Percentiles rank a stretch among this genome's conserved stretches.
phyloP scores from a whole-genome alignment of 768 basidiomycete species.

The Calocybe indica region DNA sequence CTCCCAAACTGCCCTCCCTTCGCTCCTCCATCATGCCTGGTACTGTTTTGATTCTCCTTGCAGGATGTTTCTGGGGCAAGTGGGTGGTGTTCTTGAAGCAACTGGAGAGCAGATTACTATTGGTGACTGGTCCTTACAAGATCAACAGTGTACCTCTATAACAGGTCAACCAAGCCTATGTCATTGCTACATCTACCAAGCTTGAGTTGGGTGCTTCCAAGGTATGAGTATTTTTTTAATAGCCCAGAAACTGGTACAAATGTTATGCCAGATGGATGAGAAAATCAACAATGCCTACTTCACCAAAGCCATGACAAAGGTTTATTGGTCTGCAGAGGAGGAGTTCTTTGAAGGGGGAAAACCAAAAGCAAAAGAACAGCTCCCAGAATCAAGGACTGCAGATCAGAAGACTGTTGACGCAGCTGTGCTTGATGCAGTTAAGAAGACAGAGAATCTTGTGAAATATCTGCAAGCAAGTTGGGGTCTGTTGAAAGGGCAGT shows the following conservation, averaged over 20 bases:
- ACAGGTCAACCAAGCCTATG: constrained; percentile 98
- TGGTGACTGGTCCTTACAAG: constrained; percentile 97
- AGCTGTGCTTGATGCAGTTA: constrained; percentile 74
- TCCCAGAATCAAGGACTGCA: constrained; percentile 80
- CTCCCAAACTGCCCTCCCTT: constrained; percentile 68
- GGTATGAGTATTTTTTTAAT: constrained; percentile 37
- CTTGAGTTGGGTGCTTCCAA: constrained; percentile 71
- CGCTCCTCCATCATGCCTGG: constrained; percentile 90
- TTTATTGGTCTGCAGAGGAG: constrained; percentile 77
- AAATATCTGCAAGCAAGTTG: constrained; percentile 92
- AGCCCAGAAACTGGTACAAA: background rate
- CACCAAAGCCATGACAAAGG: constrained; percentile 67
- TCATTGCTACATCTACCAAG: constrained; percentile 96
- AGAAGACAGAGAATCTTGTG: constrained; percentile 83
- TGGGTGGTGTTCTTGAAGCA: constrained; percentile 98
- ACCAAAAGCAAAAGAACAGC: constrained; percentile 83
- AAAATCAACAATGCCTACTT: constrained; percentile 96
- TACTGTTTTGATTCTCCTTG: constrained; percentile 91
- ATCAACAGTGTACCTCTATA: constrained; percentile 97
- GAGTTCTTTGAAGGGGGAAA: constrained; percentile 96
- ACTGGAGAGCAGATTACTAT: constrained; percentile 81
- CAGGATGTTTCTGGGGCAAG: constrained; percentile 97
- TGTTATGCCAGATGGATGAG: constrained; percentile 57
- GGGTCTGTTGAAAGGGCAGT: constrained; percentile 95
- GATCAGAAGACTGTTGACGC: constrained; percentile 89